Evolutionary conservation across 106 monocot species (phyloP).

Genomic region (Phalaenopsis equestris): DNA sequence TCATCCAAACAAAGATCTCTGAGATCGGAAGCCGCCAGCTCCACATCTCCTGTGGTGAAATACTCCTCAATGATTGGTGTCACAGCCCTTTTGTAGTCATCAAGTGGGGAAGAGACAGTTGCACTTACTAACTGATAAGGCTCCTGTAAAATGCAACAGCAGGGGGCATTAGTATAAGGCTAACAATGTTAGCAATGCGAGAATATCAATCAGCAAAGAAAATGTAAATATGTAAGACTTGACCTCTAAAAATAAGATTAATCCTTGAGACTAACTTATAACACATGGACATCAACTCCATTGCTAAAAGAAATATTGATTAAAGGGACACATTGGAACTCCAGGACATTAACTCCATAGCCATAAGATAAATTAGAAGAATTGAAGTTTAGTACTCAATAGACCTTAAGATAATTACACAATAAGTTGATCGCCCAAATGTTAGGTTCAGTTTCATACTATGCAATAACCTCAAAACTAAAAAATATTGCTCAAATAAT

Average conservation of each 20-base stretch:
- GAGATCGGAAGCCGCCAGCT: constrained; percentile 65
- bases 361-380: not conserved
- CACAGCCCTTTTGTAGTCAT: constrained; percentile 78
- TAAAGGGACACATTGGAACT: not conserved
- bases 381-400: not conserved
- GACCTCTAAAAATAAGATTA: too few species aligned
- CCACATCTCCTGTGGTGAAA: constrained; percentile 78
- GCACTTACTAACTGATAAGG: constrained; percentile 78
- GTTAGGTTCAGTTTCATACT: too few species aligned
- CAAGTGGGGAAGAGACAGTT: constrained; percentile 49
- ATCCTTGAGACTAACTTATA: not conserved
- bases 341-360: not conserved
- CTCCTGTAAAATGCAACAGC: constrained; percentile 33
- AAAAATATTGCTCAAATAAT: not conserved
- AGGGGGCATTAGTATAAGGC: not conserved
- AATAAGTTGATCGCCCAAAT: not conserved
- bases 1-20: constrained; percentile 65
- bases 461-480: not conserved
- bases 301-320: not conserved
- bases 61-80: constrained; percentile 77
- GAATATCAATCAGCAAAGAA: not conserved
- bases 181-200: not conserved
- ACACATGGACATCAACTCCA: not conserved
- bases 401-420: too few species aligned
- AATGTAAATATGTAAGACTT: not conserved